Conservation (phyloP, 164 flowering plant species). For the Vitis riparia region DNA sequence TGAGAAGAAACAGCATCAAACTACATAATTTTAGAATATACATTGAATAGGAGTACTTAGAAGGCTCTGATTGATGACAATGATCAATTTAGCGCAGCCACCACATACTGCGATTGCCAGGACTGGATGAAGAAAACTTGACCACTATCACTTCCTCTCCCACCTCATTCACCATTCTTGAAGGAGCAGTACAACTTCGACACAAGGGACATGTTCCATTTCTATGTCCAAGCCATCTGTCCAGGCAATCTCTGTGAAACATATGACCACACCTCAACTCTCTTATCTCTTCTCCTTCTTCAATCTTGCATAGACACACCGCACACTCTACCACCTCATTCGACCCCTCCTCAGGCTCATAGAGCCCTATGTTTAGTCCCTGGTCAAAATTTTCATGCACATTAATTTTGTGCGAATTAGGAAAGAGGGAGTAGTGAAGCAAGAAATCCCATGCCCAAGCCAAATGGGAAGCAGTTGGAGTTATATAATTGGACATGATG, state of each 20-base stretch:
- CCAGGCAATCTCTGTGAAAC: constrained; percentile 40
- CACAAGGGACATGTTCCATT: constrained; percentile 30
- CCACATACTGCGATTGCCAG: constrained; percentile 11
- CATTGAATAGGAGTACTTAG: too few relatives aligned
- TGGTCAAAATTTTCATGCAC: neutral
- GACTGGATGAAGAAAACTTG: constrained; percentile 5
- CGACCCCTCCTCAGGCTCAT: neutral
- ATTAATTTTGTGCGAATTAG: neutral
- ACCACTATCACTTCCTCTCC: constrained; percentile 14
- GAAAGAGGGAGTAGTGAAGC: constrained; percentile 1
- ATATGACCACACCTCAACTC: constrained; percentile 36
- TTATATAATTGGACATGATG: neutral
- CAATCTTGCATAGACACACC: constrained; percentile 31
- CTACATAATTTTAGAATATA: too few relatives aligned
- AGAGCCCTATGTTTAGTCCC: neutral
- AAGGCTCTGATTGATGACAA: too few relatives aligned
- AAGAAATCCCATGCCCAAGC: constrained; percentile 16
- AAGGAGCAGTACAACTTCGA: constrained; percentile 16
- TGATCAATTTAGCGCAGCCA: constrained; percentile 18
- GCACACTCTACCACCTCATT: constrained; percentile 19
- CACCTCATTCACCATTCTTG: neutral
- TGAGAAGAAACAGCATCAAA: too few relatives aligned
- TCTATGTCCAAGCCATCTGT: constrained; percentile 19
- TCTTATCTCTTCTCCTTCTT: constrained; percentile 32
- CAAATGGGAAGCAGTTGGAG: neutral